Evolutionary conservation across 2,329 filamentous ascomycete genomes (phyloP), one percentile per base, ranked within the genome.

Genomic region (Aspergillus fructus): DNA sequence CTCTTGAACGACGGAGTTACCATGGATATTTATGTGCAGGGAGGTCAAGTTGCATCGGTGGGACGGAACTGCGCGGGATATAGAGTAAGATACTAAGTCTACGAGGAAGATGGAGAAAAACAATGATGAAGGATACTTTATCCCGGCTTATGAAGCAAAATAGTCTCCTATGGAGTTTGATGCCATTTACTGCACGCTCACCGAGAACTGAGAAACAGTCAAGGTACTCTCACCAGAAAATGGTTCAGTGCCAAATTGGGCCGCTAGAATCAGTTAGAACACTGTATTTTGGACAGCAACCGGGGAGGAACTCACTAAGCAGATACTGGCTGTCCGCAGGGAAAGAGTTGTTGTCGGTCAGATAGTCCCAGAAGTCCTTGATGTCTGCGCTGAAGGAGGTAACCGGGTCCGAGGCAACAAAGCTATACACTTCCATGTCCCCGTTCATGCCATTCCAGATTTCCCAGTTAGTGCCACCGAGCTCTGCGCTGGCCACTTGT

Each of bases 341-440:
- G 47, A 83, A 73, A 1, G 79, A 78, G 63, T 86, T 74, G 64
- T 73, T 78, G 27, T 63, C 59, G 23, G 72, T 74, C 21, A 87
- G 71, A 66, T 86, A 85, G 13, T 74, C 73, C 57, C 83, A 73
- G 71, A 87, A 87, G 12, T 75, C 71, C 65, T 77, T 79, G 56
- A 87, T 68, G 67, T 88, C 83, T n/a, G 78, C 83, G 51, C 69
- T 75, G 71, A 83, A 87, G 65, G 64, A 78, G 17, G 71, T 77
- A 13, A 81, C 68, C 37, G 79, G 68, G 52, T 65, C 74, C 2
- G 65, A 57, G 0, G 78, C 77, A 3, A 84, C 79, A 59, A 84
- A 88, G 59, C 79, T 83, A 72, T 79, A 87, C 3, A 87, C 84
- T 7, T 78, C 84, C 52, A 74, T 70, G 21, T 80, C 79, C 2